Evolutionary conservation across 768 basidiomycete species (phyloP), one percentile per base, ranked within the genome.

Genomic region (Suillus placidus): DNA sequence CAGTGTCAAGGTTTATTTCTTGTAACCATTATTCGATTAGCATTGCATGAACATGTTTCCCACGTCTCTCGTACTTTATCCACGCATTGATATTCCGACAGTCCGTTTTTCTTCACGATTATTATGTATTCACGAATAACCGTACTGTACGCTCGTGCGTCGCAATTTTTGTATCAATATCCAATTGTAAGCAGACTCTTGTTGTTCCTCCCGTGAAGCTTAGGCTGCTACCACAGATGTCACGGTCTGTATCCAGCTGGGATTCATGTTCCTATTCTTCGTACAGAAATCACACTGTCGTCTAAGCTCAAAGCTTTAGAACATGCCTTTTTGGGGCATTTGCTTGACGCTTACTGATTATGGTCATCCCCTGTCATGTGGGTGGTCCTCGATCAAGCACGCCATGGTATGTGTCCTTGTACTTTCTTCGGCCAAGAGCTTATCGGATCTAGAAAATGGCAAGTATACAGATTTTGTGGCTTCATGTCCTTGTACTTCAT

Each of bases 241-340:
- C n/a, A n/a, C n/a, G n/a, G n/a, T 35, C 52, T 54, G 32, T 32
- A 54, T 6, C 51, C 32, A n/a, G 18, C 18, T 12, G 32, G 12
- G 32, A 20, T 35, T 55, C 12, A 13, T 54, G 10, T 54, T 26
- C 30, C 18, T 4, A 32, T 55, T 34, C 20, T 55, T 55, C 5
- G 9, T 10, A 13, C 57, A 40, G 40, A 40, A 51, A 30, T 58
- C 6, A 13, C 58, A 60, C 58, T 2, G 18, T 18, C 5, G 38
- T 40, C 6, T 18, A 40, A 14, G 51, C 26, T 60, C 34, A 37
- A 32, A 61, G 51, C 35, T 58, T 69, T 73, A 68, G 67, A 66
- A 60, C 63, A 61, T 73, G 40, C 76, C 69, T 69, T 70, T 74
- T 74, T 30, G 69, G 73, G 76, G 66, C 68, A 69, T 70, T 77